phyloP scores from a whole-genome alignment of 2,329 filamentous ascomycete species.

The Fusarium albosuccineum region DNA sequence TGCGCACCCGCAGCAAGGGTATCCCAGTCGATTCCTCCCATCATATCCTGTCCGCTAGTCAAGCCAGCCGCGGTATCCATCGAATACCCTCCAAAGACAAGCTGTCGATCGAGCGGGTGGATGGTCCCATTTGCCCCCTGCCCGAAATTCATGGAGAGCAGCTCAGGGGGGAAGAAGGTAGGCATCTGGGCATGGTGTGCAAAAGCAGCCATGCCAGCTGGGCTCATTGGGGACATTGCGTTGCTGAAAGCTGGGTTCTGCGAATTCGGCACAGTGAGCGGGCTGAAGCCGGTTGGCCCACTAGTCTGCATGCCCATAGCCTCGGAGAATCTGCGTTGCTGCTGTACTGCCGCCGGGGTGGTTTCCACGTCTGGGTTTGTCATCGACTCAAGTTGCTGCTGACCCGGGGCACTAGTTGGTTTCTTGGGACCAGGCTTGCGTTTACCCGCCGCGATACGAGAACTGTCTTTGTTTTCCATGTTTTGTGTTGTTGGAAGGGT shows the following conservation, averaged over 20 bases:
- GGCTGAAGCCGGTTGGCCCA: constrained; percentile 55
- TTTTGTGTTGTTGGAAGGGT: constrained; percentile 74
- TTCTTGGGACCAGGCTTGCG: constrained; percentile 57
- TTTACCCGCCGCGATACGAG: constrained; percentile 47
- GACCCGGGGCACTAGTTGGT: constrained; percentile 27
- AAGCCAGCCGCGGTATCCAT: constrained; percentile 59
- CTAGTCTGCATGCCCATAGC: constrained; percentile 58
- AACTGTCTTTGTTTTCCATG: constrained; percentile 54
- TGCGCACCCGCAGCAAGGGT: constrained; percentile 52
- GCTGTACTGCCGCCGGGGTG: constrained; percentile 36
- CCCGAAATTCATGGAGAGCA: constrained; percentile 66
- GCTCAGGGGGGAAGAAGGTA: constrained; percentile 63
- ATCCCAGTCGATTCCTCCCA: constrained; percentile 62
- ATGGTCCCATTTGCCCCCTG: constrained; percentile 66
- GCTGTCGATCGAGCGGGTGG: constrained; percentile 79
- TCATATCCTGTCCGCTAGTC: constrained; percentile 53
- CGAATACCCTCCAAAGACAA: constrained; percentile 80
- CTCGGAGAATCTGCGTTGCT: constrained; percentile 58
- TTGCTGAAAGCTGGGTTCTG: constrained; percentile 60
- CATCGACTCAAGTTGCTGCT: constrained; percentile 42
- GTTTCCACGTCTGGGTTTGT: constrained; percentile 32
- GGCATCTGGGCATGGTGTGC: constrained; percentile 54
- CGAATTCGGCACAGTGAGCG: constrained; percentile 57
- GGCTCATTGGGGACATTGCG: constrained; percentile 66
- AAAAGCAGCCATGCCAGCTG: constrained; percentile 58